Evolutionary conservation across 225 moss, liverwort and hornwort genomes (phyloP), one percentile per base, ranked within the genome.

Genomic region (Polytrichum formosum): DNA sequence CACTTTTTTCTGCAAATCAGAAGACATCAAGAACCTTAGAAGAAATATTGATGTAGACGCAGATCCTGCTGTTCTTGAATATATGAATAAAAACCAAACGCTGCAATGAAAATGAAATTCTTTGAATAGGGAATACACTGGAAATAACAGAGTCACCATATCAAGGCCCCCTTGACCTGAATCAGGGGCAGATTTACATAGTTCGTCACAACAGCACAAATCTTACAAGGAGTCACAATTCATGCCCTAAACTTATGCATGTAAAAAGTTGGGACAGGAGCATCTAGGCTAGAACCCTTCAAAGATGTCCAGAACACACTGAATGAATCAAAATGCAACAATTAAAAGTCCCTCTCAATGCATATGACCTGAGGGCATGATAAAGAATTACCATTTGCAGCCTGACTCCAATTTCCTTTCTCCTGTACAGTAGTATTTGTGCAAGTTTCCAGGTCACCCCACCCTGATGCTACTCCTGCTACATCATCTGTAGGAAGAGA

Each of bases 1-100:
- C 82, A 56, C 67, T 80, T 7, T 67, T 63, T 33, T 73, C 86
- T 86, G 80, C 72, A 69, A 67, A 74, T 28, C 33, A 46, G 59
- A 65, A 73, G n/a, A 22, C 28, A 23, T 7, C 22, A 30, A 60
- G 56, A 55, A 37, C 61, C 25, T 70, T 13, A 62, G 35, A 35
- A 56, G 5, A 56, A 56, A 56, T 26, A 65, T 18, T 19, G 18
- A 29, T 18, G 65, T 23, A 22, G 59, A 19, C 7, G 26, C 62
- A 35, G 35, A 35, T 35, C 35, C 35, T 35, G 35, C 35, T 35
- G 35, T 35, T 35, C 35, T 35, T 35, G 35, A 35, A 9, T 35
- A 35, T 35, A 9, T 35, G 9, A 9, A 35, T 33, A 35, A 35
- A 35, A 9, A 9, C 9, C 0, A 17, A 7, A 61, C 0, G n/a